Evolutionary conservation across 2,329 filamentous ascomycete genomes (phyloP).

Genomic region (Fusarium buxicola): DNA sequence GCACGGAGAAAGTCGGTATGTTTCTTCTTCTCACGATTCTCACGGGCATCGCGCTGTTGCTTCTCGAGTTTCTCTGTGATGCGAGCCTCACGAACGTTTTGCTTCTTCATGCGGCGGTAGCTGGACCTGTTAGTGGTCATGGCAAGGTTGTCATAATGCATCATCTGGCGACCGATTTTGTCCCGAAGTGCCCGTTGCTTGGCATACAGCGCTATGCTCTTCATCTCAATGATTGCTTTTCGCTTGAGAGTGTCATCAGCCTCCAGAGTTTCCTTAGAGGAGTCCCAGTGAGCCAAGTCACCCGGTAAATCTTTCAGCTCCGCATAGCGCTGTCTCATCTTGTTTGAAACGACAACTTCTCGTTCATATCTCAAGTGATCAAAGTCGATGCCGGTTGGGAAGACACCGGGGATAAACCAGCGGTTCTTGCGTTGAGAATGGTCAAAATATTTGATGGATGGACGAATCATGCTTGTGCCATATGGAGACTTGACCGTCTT

Average conservation of each 20-base stretch:
- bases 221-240: constrained; percentile 94
- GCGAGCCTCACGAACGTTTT: constrained; percentile 91
- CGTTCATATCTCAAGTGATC: constrained; percentile 88
- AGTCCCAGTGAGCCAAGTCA: constrained; percentile 89
- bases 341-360: constrained; percentile 89
- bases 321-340: constrained; percentile 84
- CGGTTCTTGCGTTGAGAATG: constrained; percentile 82
- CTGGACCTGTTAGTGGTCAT: constrained; percentile 95
- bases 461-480: constrained; percentile 62
- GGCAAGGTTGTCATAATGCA: constrained; percentile 93
- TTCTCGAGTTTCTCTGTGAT: constrained; percentile 99
- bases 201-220: constrained; percentile 86
- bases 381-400: constrained; percentile 89
- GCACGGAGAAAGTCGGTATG: constrained; percentile 91
- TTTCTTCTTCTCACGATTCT: constrained; percentile 98
- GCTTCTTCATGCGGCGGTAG: constrained; percentile 97
- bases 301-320: constrained; percentile 87
- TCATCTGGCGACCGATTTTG: constrained; percentile 89
- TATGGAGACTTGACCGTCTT: constrained; percentile 83
- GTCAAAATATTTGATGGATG: constrained; percentile 80
- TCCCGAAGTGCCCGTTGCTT: constrained; percentile 90
- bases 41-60: constrained; percentile 95
- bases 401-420: constrained; percentile 84
- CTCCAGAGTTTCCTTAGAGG: constrained; percentile 72
- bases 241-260: constrained; percentile 86